Evolutionary conservation across 495 filamentous ascomycete genomes (phyloP).

Genomic region (Tuber microsphaerosporum): DNA sequence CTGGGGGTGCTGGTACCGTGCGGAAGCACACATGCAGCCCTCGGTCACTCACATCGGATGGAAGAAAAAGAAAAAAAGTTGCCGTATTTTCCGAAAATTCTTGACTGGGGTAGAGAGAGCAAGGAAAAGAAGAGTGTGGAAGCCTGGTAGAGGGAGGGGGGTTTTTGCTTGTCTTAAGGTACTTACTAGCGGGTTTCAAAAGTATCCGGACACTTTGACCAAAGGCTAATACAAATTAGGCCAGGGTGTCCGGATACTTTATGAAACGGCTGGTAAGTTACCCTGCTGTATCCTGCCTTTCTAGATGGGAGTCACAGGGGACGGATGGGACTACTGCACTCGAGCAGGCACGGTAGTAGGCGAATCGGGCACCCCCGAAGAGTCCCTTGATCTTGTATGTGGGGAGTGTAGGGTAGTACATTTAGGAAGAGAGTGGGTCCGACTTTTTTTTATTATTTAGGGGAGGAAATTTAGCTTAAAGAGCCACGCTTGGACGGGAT

Average conservation of each 20-base stretch:
- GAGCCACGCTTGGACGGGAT: background rate
- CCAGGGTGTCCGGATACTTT: no score
- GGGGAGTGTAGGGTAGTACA: background rate
- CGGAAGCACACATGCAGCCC: background rate
- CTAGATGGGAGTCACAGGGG: background rate
- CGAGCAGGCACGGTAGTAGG: background rate
- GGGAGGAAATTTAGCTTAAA: background rate
- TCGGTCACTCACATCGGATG: background rate
- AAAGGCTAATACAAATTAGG: no score
- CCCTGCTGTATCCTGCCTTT: background rate
- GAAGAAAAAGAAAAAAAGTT: background rate
- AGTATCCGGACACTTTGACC: no score
- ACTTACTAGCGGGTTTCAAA: background rate
- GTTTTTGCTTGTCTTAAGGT: background rate
- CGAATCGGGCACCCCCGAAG: background rate
- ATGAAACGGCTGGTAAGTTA: background rate
- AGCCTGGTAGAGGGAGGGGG: background rate
- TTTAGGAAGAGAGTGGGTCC: slow-evolving; percentile 1
- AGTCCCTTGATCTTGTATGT: background rate
- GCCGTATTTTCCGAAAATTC: background rate
- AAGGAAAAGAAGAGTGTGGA: background rate
- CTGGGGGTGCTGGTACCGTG: background rate
- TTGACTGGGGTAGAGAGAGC: background rate
- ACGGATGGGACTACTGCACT: background rate
- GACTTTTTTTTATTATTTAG: background rate